Evolutionary conservation across 2,329 filamentous ascomycete genomes (phyloP).

Genomic region (Dactylella cylindrospora): DNA sequence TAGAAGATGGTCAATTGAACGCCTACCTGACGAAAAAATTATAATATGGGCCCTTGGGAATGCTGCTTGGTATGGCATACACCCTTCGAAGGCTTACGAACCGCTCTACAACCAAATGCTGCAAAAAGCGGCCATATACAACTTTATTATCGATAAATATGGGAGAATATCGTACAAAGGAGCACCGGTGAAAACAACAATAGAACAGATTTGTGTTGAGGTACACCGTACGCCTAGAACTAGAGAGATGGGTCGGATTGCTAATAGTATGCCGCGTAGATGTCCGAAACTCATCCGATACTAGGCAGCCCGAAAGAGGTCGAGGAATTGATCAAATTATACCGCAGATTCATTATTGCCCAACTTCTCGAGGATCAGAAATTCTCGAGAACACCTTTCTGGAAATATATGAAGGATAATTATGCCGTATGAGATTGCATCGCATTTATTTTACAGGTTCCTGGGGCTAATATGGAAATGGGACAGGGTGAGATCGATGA

Average conservation of each 20-base stretch:
- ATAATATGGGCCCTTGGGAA: conserved; percentile 47
- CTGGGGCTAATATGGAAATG: neutral
- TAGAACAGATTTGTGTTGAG: conserved; percentile 21
- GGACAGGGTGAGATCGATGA: conserved; percentile 32
- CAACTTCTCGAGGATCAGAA: conserved; percentile 28
- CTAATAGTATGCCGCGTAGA: neutral
- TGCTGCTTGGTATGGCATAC: conserved; percentile 47
- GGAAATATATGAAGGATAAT: conserved; percentile 20
- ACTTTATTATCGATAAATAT: conserved; percentile 47
- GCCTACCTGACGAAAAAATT: conserved; percentile 42
- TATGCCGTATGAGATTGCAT: too few relatives aligned
- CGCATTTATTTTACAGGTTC: neutral
- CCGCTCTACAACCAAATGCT: conserved; percentile 42
- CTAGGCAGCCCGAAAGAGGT: conserved; percentile 16
- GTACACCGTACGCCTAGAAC: neutral
- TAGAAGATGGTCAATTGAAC: conserved; percentile 45
- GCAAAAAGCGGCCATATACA: conserved; percentile 47
- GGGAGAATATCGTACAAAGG: conserved; percentile 10
- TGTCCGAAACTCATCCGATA: conserved; percentile 22
- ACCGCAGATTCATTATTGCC: conserved; percentile 39
- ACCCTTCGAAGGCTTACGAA: conserved; percentile 43
- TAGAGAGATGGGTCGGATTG: neutral
- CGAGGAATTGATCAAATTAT: conserved; percentile 7
- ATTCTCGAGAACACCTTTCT: conserved; percentile 31
- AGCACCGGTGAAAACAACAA: conserved; percentile 16